phyloP scores from a whole-genome alignment of 2,329 filamentous ascomycete genomes.

The Venturia pyrina region DNA sequence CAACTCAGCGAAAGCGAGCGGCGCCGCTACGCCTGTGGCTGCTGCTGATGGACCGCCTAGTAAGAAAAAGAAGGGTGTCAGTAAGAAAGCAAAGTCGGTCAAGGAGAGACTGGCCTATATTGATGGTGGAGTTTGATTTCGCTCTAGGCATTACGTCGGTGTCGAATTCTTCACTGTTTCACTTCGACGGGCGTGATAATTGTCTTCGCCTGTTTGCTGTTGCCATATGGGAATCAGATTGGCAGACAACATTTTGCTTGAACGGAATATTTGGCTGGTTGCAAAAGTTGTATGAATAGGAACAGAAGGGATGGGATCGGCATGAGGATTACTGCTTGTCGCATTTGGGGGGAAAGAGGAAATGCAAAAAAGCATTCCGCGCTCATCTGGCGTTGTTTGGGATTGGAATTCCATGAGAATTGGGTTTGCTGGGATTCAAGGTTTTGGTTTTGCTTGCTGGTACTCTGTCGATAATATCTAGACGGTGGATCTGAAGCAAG shows the following conservation, averaged over 20 bases:
- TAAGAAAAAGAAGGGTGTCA: slow-evolving; percentile 21
- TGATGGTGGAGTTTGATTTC: slow-evolving; percentile 20
- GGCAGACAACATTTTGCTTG: background rate
- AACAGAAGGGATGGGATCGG: background rate
- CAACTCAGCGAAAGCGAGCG: slow-evolving; percentile 67
- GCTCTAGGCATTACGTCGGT: background rate
- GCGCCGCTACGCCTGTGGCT: slow-evolving; percentile 71
- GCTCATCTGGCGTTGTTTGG: background rate
- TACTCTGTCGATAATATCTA: background rate
- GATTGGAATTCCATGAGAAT: background rate
- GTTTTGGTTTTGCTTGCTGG: background rate
- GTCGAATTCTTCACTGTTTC: background rate
- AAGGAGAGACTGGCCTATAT: slow-evolving; percentile 30
- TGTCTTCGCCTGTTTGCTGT: background rate
- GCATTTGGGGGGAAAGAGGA: background rate
- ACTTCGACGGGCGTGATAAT: background rate
- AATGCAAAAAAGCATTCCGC: background rate
- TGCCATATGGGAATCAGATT: background rate
- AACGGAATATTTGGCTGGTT: background rate
- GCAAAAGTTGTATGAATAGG: background rate
- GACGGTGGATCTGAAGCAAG: background rate
- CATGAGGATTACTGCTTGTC: background rate
- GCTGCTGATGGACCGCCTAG: slow-evolving; percentile 33
- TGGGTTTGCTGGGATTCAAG: background rate
- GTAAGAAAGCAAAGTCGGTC: slow-evolving; percentile 31